Base-by-base conservation (phyloP, 176 grass and related monocot species). In the Carex pumila region DNA sequence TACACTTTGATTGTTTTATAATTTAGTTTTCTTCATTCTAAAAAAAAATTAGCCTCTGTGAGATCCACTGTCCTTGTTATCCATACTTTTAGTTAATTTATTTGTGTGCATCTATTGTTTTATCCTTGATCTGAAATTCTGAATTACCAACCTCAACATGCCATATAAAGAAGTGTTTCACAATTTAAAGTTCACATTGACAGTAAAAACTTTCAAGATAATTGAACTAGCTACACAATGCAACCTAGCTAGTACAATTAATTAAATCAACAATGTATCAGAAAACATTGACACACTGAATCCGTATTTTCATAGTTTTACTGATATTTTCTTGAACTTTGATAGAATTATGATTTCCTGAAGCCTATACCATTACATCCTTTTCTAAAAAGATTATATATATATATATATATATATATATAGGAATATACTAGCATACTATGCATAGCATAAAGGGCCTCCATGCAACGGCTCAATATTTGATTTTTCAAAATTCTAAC, bases 1-100 rank as follows among this genome's bases (percentile, higher is more conserved):
- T 94, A 92, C 62, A 64, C 52, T 36, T 86, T 29, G 12, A 63
- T 53, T 61, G 34, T 36, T 45, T 63, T 47, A 6, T 78, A 57
- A 15, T 52, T 76, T 15, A 75, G 5, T 13, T 54, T 74, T 74
- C 19, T 52, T 4, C 6, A 54, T 13, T 31, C 47, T 30, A 3
- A 52, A 22, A 52, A 13, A n/a, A 73, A 72, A 49, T 21, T 73
- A 25, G 45, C 43, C 66, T 39, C 36, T 41, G 15, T 70, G 31
- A 17, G 31, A 70, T 70, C 14, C 8, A 62, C 19, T 62, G 60
- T 43, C 36, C 36, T 71, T 41, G 66, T 17, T 43, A 70, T 70
- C 15, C 15, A n/a, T 70, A 43, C 12, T 67, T 67, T 17, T 6
- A 12, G 25, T 12, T 63, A 63, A 64, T 64, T 30, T 29, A 29